Conservation (phyloP, 345 rosid species). For the Linum trigynum region DNA sequence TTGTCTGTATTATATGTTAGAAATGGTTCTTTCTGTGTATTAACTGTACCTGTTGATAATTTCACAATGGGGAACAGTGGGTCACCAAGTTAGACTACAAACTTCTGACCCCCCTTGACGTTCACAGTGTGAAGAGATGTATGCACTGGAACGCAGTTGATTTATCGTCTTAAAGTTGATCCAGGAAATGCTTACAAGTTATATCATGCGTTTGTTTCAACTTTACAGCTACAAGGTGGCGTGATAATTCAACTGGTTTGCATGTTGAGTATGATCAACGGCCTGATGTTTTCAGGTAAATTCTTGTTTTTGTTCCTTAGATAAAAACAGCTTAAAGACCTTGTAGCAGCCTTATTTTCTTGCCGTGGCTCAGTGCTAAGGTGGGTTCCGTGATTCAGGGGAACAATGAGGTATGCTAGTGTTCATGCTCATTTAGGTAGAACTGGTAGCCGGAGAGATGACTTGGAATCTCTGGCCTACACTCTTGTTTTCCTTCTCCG, state of each 20-base stretch:
- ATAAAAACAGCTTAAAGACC: not conserved
- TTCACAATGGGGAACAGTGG: too few species aligned
- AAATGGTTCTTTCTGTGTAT: too few species aligned
- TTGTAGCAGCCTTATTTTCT: not conserved
- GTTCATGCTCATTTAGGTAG: conserved; percentile 98
- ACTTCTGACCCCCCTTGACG: too few species aligned
- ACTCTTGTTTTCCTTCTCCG: conserved; percentile 96
- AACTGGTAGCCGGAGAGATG: conserved; percentile 94
- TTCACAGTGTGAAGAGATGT: not conserved
- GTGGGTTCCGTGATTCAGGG: conserved; percentile 40
- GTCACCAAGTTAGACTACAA: too few species aligned
- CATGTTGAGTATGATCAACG: conserved; percentile 99
- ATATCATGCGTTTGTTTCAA: conserved; percentile 7
- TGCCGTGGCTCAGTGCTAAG: conserved; percentile 7
- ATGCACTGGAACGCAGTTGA: not conserved
- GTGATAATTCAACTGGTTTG: conserved; percentile 61
- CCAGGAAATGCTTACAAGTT: not conserved
- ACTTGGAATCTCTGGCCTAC: conserved; percentile 94
- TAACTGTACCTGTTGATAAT: too few species aligned
- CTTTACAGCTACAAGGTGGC: conserved; percentile 78
- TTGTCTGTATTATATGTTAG: not conserved
- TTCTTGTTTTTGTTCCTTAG: not conserved
- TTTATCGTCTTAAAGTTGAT: conserved; percentile 7
- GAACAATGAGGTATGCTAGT: conserved; percentile 95
- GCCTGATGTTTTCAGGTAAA: conserved; percentile 91